Evolutionary conservation across 78 protist genomes (phyloP), one percentile per base, ranked within the genome.

Genomic region (Planoprotostelium fungivorum): DNA sequence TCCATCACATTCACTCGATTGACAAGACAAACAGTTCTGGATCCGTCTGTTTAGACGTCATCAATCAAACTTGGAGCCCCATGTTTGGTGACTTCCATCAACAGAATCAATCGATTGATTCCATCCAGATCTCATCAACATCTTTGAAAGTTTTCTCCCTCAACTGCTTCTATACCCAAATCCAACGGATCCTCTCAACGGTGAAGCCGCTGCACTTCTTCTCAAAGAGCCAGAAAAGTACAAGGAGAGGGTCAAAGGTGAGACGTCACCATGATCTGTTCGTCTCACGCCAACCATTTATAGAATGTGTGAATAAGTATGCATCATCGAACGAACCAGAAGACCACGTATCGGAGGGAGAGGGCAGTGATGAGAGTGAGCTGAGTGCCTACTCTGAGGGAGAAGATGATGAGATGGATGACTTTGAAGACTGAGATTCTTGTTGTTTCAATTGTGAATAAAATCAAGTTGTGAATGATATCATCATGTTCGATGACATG

Each of bases 31-130:
- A 29, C n/a, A 96, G 98, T 37, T 98, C 99, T 0, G 99, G 99
- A 34, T 94, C 98, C 0, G 99, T 98, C 35, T 98, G 99, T 86
- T 92, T 98, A 38, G 99, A 98, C 84, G 99, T 98, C 84, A 97
- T 98, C 88, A 97, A 97, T 91, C 99, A 98, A 89, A 97, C 99
- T 0, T 98, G 99, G 99, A 95, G 96, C 36, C 99, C 99, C n/a
- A 96, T 98, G 98, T 98, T 95, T 87, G 98, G 97, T 96, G 39
- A 0, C 91, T 85, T 10, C 16, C 34, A 34, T 28, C 28, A 84
- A 51, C 29, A 29, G 86, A 35, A 36, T 5, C 0, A 88, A 10
- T 38, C 9, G 16, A 63, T 9, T 51, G 16, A 87, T 28, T 36
- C 89, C 28, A 35, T 1, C 31, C 84, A 92, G 92, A 85, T 88